These are phyloP conservation scores for Lathyrus aphaca DNA, from an alignment of 306 rosid species.

Conservation along the genomic window DNA sequence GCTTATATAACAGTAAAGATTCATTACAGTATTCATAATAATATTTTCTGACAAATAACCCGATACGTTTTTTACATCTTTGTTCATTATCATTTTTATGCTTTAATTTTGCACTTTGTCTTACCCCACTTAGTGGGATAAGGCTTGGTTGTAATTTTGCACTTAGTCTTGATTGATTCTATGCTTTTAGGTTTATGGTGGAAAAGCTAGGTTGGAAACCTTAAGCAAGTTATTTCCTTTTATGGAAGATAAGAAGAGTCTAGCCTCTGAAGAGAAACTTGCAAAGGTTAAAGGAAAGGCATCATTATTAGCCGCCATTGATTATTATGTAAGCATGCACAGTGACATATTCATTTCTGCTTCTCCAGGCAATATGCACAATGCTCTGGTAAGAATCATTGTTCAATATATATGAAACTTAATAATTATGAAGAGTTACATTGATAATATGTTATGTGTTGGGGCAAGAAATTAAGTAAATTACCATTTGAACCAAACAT, in stretches of 20 bases:
- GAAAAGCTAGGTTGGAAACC: slow-evolving; percentile 82
- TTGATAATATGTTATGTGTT: slow-evolving; percentile 15
- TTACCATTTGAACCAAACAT: slow-evolving; percentile 24
- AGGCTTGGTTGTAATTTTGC: not conserved
- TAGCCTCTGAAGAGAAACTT: slow-evolving; percentile 66
- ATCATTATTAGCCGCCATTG: slow-evolving; percentile 85
- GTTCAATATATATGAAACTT: slow-evolving; percentile 25
- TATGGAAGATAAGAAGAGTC: slow-evolving; percentile 93
- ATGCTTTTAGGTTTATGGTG: slow-evolving; percentile 82
- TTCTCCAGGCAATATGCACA: slow-evolving; percentile 99
- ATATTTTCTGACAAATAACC: slow-evolving; percentile 24
- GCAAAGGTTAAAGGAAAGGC: slow-evolving; percentile 85
- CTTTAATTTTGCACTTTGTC: too few relatives aligned
- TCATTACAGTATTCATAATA: slow-evolving; percentile 16
- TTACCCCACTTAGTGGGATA: too few relatives aligned
- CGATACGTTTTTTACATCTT: slow-evolving; percentile 3
- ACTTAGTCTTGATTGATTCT: slow-evolving; percentile 32
- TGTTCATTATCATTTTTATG: not conserved
- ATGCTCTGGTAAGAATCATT: slow-evolving; percentile 74
- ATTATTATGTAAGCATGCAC: slow-evolving; percentile 91
- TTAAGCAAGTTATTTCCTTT: slow-evolving; percentile 73
- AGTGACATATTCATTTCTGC: slow-evolving; percentile 95
- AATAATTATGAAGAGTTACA: not conserved
- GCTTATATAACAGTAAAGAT: slow-evolving; percentile 17
- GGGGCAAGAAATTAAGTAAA: slow-evolving; percentile 28